phyloP scores from a whole-genome alignment of 345 rosid species.

The Bretschneidera sinensis region DNA sequence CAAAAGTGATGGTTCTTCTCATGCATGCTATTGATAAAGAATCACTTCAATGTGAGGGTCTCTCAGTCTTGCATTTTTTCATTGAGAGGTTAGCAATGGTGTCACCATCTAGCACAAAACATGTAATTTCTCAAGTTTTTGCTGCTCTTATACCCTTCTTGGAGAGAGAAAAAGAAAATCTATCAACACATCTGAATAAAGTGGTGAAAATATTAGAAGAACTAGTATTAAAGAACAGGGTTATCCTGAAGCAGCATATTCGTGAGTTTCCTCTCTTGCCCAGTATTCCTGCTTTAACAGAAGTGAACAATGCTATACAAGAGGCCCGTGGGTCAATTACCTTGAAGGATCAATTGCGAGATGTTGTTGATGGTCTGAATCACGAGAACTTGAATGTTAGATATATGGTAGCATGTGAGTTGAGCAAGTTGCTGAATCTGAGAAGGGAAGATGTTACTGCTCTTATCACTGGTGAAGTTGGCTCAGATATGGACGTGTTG shows the following conservation, averaged over 20 bases:
- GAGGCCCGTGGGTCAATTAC: slow-evolving; percentile 89
- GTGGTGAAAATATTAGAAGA: slow-evolving; percentile 85
- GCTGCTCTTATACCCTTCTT: slow-evolving; percentile 92
- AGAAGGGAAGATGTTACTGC: slow-evolving; percentile 72
- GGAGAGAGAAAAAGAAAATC: slow-evolving; percentile 65
- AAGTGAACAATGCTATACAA: slow-evolving; percentile 84
- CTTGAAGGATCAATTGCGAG: slow-evolving; percentile 79
- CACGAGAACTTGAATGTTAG: slow-evolving; percentile 97
- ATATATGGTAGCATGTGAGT: slow-evolving; percentile 91
- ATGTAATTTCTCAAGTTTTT: slow-evolving; percentile 87
- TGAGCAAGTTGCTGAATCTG: slow-evolving; percentile 72
- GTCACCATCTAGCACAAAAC: slow-evolving; percentile 81
- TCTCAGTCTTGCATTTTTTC: slow-evolving; percentile 77
- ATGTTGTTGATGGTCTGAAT: slow-evolving; percentile 69
- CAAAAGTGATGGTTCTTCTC: slow-evolving; percentile 92
- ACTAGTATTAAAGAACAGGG: slow-evolving; percentile 77
- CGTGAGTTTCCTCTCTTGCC: slow-evolving; percentile 91
- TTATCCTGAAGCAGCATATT: slow-evolving; percentile 76
- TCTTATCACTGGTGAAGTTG: slow-evolving; percentile 67
- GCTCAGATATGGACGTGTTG: slow-evolving; percentile 74
- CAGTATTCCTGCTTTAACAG: slow-evolving; percentile 60
- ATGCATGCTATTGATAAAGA: slow-evolving; percentile 89
- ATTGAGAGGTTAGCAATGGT: slow-evolving; percentile 63
- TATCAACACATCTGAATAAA: slow-evolving; percentile 44
- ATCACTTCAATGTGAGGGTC: slow-evolving; percentile 82